Evolutionary conservation across 1,284 basidiomycete species (phyloP), one percentile per base, ranked within the genome.

Genomic region (Tilletia caries): DNA sequence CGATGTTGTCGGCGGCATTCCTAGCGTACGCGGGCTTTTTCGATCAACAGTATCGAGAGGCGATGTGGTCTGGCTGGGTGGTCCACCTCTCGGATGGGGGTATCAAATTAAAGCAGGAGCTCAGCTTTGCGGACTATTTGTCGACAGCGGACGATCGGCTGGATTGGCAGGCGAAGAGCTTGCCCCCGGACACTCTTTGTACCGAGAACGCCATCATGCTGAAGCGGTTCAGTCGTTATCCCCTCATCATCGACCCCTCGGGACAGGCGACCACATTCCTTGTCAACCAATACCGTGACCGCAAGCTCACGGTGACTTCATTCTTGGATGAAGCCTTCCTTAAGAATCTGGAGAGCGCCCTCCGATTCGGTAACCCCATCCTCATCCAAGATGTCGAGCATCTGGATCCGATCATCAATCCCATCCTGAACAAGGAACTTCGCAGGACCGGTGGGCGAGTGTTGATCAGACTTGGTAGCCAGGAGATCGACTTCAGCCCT

Each of bases 401-500:
- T 78, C 88, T 98, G 43, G 97, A 99, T 83, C 96, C 97, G 0
- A 96, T 99, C 75, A 87, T 99, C 71, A 98, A 99, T 79, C 92
- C 95, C 1, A 94, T 99, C 23, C 88, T 99, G 72, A 98, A 98
- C 87, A 93, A 91, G 81, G 96, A 99, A 85, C 92, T 98, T 58
- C 89, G 95, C 48, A 89, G 83, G 27, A 85, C 85, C 1, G 96
- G 96, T 67, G 96, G 96, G 54, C 93, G 96, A 84, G 94, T 98
- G 13, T 89, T 98, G 64, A 98, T 99, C 78, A 92, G 96, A 64
- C 87, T 99, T 32, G 96, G 96, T n/a, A 96, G 88, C 82, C 95
- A 98, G 85, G 97, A 99, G 76, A 98, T 99, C 83, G 96, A 99
- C 84, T 98, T 98, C 84, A 98, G 95, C 0, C 96, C 97, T 2